Base-by-base conservation (phyloP, 306 rosid genomes). In the Acmispon strigosus region DNA sequence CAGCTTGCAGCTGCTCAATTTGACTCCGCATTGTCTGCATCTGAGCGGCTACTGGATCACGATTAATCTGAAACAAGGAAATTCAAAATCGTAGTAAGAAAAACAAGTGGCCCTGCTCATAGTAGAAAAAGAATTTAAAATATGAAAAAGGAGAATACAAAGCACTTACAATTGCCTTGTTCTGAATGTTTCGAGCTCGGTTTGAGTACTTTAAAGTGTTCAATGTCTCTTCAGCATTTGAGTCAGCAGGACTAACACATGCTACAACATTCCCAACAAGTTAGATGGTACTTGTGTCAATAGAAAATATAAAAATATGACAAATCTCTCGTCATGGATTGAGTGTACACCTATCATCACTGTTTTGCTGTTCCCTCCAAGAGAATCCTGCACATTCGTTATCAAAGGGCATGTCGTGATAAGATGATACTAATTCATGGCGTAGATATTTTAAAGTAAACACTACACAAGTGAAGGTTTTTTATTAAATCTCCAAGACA, bases 181-280 rank as follows among this genome's bases (percentile, higher is more conserved):
- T 89, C 68, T 95, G 97, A 75, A 95, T 95, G 86, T 95, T 95
- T 29, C 99, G 99, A 85, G 99, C 97, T 73, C 99, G 99, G 72
- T 95, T 95, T 49, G 99, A 96, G 61, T 95, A 95, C 83, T 95
- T 95, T 34, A 95, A 78, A 49, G 99, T 91, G 77, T 95, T 95
- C 79, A 95, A 53, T 27, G 99, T 95, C 84, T 95, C 99, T 81
- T 95, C 99, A 24, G 96, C 96, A 84, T 95, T 95, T 55, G 97
- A 86, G 76, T 95, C 99, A 11, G 99, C 99, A n/a, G 99, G 99
- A 84, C 99, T 95, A 72, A 89, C 99, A 81, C 99, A 95, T 58
- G 99, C 99, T 95, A 74, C 55, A 63, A 22, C 61, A 65, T 64
- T 58, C 70, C 43, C 76, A 72, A 13, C 42, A 77, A 17, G 44